Percentiles rank a stretch among this genome's conserved stretches.
Conservation (phyloP, 2,329 filamentous ascomycete genomes). For the Fusarium protoensiforme region DNA sequence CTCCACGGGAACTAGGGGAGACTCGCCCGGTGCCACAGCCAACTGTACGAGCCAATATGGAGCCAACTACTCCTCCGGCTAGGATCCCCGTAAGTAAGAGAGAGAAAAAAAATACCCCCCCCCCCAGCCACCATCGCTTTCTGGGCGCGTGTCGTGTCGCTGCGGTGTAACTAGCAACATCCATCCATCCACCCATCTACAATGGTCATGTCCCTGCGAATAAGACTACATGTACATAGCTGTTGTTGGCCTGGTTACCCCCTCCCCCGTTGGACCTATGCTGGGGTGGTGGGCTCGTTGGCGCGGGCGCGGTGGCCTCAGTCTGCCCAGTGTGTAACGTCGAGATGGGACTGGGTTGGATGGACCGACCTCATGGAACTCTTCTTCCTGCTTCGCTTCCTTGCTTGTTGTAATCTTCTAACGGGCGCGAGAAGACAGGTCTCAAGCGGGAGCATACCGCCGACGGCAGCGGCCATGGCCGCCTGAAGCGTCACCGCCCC, state of each 20-base stretch:
- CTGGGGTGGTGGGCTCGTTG: conserved; percentile 8
- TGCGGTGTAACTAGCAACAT: conserved; percentile 2
- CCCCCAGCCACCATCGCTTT: not conserved
- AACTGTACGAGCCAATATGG: conserved; percentile 21
- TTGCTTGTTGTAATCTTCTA: conserved; percentile 13
- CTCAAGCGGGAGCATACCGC: conserved; percentile 16
- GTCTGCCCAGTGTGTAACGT: conserved; percentile 23
- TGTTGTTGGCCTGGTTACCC: not conserved
- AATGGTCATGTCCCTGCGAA: conserved; percentile 18
- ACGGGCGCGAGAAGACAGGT: conserved; percentile 12
- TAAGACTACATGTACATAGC: not conserved
- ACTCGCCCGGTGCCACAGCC: conserved; percentile 2
- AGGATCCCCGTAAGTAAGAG: conserved; percentile 30
- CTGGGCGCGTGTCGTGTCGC: not conserved
- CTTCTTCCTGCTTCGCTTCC: not conserved
- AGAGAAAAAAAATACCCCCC: conserved; percentile 7
- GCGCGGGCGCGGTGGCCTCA: conserved; percentile 3
- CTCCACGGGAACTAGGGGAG: conserved; percentile 14
- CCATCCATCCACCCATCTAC: not conserved
- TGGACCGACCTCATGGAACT: conserved; percentile 12
- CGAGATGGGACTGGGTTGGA: not conserved
- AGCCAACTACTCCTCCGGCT: conserved; percentile 15
- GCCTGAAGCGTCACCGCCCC: conserved; percentile 14
- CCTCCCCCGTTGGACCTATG: not conserved
- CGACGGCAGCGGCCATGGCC: not conserved